Base-by-base conservation (phyloP, 768 basidiomycete species). In the Amanita phalloides region DNA sequence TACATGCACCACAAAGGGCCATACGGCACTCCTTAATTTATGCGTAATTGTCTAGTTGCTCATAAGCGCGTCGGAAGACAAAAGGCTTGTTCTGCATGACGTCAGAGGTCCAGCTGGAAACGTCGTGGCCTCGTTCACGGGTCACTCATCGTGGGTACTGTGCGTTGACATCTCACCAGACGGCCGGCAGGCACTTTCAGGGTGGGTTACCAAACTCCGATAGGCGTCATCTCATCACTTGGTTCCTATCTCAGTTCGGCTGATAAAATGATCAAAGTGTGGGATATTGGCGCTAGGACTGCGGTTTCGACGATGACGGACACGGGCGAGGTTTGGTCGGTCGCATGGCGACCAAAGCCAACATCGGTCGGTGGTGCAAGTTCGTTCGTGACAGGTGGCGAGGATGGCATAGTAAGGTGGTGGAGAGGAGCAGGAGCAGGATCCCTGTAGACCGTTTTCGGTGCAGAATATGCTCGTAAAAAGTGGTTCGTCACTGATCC, bases 91-190 rank as follows among this genome's bases (percentile, higher is more conserved):
- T 49, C 67, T 95, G 45, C 90, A 95, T 64, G 93, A 97, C 62
- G 87, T 93, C 13, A 83, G 93, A 51, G 73, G 77, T n/a, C 71
- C 83, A 4, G 73, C 79, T 41, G 84, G 90, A 17, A 85, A 87
- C 37, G 84, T 85, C 1, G 90, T 94, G 17, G 90, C 93, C 11
- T 82, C 90, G 8, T 72, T 97, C 57, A 78, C 80, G 4, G 93
- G 93, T 0, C 93, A 97, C 64, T 77, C 88, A 0, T 93, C 91
- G 8, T 95, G 94, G 92, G 89, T 91, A 21, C 74, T 97, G 35
- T 84, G 82, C 59, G 72, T 81, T 6, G 86, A 90, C 59, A 79
- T 93, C 38, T 86, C 89, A 26, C 87, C 84, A 7, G 91, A 94
- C 62, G 44, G 44, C 13, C 44, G 44, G 14, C 26, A 32, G 44